Base-by-base conservation (phyloP, 371 early-diverging fungal genomes). In the Mortierella sp. region DNA sequence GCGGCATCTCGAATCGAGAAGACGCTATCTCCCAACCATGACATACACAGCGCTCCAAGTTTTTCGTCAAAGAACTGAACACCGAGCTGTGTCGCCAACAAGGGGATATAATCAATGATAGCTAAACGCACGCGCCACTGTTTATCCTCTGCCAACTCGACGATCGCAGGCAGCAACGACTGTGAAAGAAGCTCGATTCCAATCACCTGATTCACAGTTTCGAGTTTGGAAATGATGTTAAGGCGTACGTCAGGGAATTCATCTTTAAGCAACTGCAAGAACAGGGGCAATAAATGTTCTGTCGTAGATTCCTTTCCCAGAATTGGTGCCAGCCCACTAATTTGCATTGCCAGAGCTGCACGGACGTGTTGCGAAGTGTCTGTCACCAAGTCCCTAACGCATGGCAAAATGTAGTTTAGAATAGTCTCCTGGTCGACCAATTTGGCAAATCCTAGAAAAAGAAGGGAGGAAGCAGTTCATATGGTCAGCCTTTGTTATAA, bases 41-140 rank as follows among this genome's bases (percentile, higher is more conserved):
- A 92, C 95, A 98, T 96, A 87, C 97, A 97, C 55, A 98, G 87
- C 59, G 89, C 91, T 45, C 94, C 89, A 5, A 98, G 90, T 86
- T 97, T 96, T 75, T 97, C 98, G 76, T 99, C 95, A 85, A 99
- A 98, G 87, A 99, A 98, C 51, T 89, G 93, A 23, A 94, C 92
- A 23, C 99, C 99, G 75, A 98, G 90, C 83, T 98, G 97, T 54
- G 90, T 92, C 7, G 98, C 97, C 67, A 99, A 90, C 61, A 98
- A 87, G 28, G 98, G 99, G 71, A 98, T 97, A 82, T 97, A 96
- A 83, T 98, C 98, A 82, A 99, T 97, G 71, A 99, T 98, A 3
- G 98, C 98, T 70, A 97, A 85, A 35, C 99, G 95, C 64, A 98
- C 98, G 51, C 99, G 95, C 99, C 99, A 99, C 80, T 98, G 98